Conservation (phyloP, 148 eudicot genomes). For the Beta vulgaris region DNA sequence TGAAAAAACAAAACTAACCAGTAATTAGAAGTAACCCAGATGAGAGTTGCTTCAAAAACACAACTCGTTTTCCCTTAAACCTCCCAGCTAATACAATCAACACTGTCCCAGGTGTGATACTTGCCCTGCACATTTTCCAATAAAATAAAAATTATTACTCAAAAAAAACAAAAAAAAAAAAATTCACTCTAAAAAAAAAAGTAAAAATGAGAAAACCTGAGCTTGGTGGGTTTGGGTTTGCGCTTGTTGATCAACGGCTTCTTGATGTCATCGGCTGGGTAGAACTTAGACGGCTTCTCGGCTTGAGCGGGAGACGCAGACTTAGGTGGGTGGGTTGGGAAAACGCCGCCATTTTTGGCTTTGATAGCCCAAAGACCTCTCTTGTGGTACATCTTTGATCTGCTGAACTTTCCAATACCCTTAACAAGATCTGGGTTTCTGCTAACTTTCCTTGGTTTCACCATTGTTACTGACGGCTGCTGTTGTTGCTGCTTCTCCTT, state of each 20-base stretch:
- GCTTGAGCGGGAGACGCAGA: slow-evolving; percentile 22
- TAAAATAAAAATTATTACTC: background rate
- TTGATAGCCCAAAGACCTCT: slow-evolving; percentile 89
- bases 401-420: slow-evolving; percentile 60
- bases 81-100: slow-evolving; percentile 56
- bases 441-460: slow-evolving; percentile 29
- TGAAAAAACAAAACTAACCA: slow-evolving; percentile 32
- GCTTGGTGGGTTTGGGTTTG: slow-evolving; percentile 70
- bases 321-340: slow-evolving; percentile 56
- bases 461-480: slow-evolving; percentile 33
- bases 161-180: background rate
- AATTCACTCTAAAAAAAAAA: background rate
- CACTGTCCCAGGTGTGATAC: slow-evolving; percentile 49
- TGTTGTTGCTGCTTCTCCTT: no score
- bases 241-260: slow-evolving; percentile 70
- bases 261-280: slow-evolving; percentile 82
- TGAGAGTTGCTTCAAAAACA: slow-evolving; percentile 62
- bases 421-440: slow-evolving; percentile 76
- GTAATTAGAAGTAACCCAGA: slow-evolving; percentile 64
- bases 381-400: slow-evolving; percentile 79
- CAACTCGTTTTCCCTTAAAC: slow-evolving; percentile 65
- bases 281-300: slow-evolving; percentile 58
- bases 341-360: slow-evolving; percentile 81
- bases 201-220: slow-evolving; percentile 41
- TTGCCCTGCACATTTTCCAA: slow-evolving; percentile 29